Conservation (phyloP, 2,329 filamentous ascomycete species). For the Epicoccum sorghinum region DNA sequence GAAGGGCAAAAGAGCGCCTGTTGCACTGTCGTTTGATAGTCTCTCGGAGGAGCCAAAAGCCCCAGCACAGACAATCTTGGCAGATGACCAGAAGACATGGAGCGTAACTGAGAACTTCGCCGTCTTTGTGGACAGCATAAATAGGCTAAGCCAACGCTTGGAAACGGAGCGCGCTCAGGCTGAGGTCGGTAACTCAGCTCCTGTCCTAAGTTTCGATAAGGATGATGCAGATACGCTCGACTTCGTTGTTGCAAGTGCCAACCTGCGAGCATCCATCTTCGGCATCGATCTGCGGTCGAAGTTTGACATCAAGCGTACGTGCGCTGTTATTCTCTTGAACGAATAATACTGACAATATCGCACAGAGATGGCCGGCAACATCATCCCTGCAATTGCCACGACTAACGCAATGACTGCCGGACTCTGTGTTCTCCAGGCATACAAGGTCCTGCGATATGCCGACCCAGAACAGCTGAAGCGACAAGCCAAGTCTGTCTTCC, state of each 20-base stretch:
- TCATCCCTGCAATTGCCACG: slow-evolving; percentile 97
- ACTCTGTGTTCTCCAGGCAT: slow-evolving; percentile 88
- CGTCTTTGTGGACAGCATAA: slow-evolving; percentile 85
- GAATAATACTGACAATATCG: slow-evolving; percentile 3
- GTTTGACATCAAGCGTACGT: slow-evolving; percentile 84
- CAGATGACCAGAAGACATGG: slow-evolving; percentile 79
- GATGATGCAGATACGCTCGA: slow-evolving; percentile 94
- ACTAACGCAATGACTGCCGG: slow-evolving; percentile 96
- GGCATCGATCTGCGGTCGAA: slow-evolving; percentile 86
- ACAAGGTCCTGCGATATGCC: slow-evolving; percentile 75
- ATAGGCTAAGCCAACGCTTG: slow-evolving; percentile 76
- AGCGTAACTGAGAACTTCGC: slow-evolving; percentile 80
- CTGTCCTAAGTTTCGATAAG: slow-evolving; percentile 89
- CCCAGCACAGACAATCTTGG: slow-evolving; percentile 60
- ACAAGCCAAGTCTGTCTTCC: slow-evolving; percentile 83
- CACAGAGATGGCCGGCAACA: slow-evolving; percentile 94
- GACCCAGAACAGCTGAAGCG: slow-evolving; percentile 58
- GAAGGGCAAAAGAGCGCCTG: slow-evolving; percentile 79
- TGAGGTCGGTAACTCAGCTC: slow-evolving; percentile 54
- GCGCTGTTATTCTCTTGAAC: background rate
- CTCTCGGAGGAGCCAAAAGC: slow-evolving; percentile 61
- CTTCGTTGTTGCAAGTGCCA: slow-evolving; percentile 89
- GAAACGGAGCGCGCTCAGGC: slow-evolving; percentile 65
- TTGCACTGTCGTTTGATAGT: slow-evolving; percentile 71
- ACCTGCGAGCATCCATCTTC: slow-evolving; percentile 87